Evolutionary conservation across 805 yeast species (phyloP).

Genomic region (Metschnikowia matae): DNA sequence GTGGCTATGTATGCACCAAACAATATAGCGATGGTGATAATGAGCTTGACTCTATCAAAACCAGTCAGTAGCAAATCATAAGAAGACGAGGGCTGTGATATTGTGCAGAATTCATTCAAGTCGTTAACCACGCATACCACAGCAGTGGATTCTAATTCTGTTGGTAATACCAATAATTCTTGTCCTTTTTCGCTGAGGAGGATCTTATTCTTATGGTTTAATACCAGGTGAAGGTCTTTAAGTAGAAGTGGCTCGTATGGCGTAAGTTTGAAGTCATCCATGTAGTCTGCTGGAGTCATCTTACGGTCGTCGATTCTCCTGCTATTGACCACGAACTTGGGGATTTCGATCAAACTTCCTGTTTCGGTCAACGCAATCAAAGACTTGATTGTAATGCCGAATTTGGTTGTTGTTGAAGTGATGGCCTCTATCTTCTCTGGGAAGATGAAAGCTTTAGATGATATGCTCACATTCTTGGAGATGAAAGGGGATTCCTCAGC

Average conservation of each 20-base stretch:
- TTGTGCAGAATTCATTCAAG: constrained; percentile 70
- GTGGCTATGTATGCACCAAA: constrained; percentile 43
- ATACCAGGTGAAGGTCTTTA: constrained; percentile 23
- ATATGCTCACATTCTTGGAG: constrained; percentile 43
- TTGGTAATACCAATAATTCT: constrained; percentile 33
- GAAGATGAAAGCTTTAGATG: constrained; percentile 53
- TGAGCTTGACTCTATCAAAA: constrained; percentile 64
- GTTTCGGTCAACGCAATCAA: constrained; percentile 53
- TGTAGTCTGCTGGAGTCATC: constrained; percentile 48
- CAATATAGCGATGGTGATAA: constrained; percentile 55
- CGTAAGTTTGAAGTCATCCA: constrained; percentile 50
- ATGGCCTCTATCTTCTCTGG: constrained; percentile 57
- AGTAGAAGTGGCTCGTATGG: constrained; percentile 65
- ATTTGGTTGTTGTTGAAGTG: constrained; percentile 53
- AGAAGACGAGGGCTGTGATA: constrained; percentile 74
- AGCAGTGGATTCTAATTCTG: constrained; percentile 78
- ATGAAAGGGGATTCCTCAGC: constrained; percentile 32
- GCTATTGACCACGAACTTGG: constrained; percentile 64
- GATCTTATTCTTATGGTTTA: constrained; percentile 38
- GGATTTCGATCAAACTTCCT: constrained; percentile 66
- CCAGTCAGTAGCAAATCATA: constrained; percentile 68
- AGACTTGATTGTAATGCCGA: constrained; percentile 66
- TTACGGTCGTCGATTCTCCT: constrained; percentile 59
- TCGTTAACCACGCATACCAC: constrained; percentile 59
- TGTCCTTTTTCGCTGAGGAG: constrained; percentile 10